Evolutionary conservation across 2,329 filamentous ascomycete genomes (phyloP), one percentile per base, ranked within the genome.

Genomic region (Alternaria gaisen): DNA sequence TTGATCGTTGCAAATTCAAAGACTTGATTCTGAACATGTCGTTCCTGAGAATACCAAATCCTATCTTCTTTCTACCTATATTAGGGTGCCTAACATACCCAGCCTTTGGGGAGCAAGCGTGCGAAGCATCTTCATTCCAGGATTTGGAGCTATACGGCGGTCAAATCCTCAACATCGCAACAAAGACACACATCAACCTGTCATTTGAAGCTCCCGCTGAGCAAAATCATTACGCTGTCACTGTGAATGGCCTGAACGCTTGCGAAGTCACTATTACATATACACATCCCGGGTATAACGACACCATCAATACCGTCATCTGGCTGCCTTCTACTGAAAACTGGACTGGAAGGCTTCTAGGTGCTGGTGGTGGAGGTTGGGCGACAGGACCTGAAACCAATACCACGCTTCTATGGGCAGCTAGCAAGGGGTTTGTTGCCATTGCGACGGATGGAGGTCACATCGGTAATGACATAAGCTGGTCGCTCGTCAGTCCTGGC

Each of bases 231-330:
- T 64, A 60, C 22, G 38, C 61, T 14, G 52, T 36, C 12, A 58
- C 60, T 16, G 44, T 64, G 16, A 60, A 30, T 6, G 30, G 42
- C 8, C 61, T 66, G 7, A 22, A 59, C 20, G 76, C 76, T 53
- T 80, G 79, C 69, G 75, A 79, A 48, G 61, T 80, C 41, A 76
- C 70, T 5, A 63, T 80, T 26, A 76, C 71, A 1, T 77, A 79
- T 20, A 70, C 65, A 3, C 69, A 74, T 44, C 60, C 61, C 14
- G 62, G 60, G 1, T 62, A 61, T n/a, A 51, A 62, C 8, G 71
- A 72, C 47, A 52, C 56, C 5, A 66, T 73, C 20, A 56, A 67
- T 3, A 65, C 67, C 3, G 46, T 57, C n/a, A 51, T 69, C 1
- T 73, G 69, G 70, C 47, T 72, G 1, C 70, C 70, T 5, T 36